Evolutionary conservation across 805 yeast genomes (phyloP).

Genomic region (Metschnikowia bowlesiae): DNA sequence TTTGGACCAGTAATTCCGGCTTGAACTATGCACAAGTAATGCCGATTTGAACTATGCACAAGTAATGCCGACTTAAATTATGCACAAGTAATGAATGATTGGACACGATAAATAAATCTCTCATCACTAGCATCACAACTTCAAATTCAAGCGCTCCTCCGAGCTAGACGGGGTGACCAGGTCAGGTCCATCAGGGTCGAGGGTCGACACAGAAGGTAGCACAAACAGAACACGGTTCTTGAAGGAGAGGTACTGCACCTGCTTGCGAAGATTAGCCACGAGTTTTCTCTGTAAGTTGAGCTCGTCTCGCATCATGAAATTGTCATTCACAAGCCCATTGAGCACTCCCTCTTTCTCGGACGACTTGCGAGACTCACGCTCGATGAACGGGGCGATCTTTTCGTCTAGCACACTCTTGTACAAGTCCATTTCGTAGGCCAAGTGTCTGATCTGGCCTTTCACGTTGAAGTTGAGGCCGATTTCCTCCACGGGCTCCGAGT

Average conservation of each 20-base stretch:
- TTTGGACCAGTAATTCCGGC: too few species aligned
- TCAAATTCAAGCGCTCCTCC: slow-evolving; percentile 9
- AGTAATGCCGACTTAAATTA: too few species aligned
- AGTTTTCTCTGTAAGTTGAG: slow-evolving; percentile 41
- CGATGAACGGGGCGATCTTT: slow-evolving; percentile 32
- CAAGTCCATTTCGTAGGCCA: slow-evolving; percentile 42
- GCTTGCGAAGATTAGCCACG: slow-evolving; percentile 46
- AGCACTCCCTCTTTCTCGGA: slow-evolving; percentile 25
- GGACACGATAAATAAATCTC: too few species aligned
- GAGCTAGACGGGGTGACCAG: slow-evolving; percentile 3
- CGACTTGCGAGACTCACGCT: slow-evolving; percentile 18
- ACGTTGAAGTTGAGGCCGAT: slow-evolving; percentile 24
- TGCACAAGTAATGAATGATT: too few species aligned
- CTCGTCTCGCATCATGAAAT: slow-evolving; percentile 43
- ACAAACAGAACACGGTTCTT: slow-evolving; percentile 23
- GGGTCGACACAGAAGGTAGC: not conserved
- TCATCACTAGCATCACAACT: not conserved
- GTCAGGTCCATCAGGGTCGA: not conserved
- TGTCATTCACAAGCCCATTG: slow-evolving; percentile 33
- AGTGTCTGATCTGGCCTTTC: slow-evolving; percentile 26
- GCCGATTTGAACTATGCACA: too few species aligned
- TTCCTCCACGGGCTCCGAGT: slow-evolving; percentile 45
- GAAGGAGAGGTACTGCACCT: slow-evolving; percentile 45
- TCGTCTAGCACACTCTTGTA: slow-evolving; percentile 40
- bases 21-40: too few species aligned